Evolutionary conservation across 495 filamentous ascomycete species (phyloP).

Genomic region (Aspergillus sclerotioniger): DNA sequence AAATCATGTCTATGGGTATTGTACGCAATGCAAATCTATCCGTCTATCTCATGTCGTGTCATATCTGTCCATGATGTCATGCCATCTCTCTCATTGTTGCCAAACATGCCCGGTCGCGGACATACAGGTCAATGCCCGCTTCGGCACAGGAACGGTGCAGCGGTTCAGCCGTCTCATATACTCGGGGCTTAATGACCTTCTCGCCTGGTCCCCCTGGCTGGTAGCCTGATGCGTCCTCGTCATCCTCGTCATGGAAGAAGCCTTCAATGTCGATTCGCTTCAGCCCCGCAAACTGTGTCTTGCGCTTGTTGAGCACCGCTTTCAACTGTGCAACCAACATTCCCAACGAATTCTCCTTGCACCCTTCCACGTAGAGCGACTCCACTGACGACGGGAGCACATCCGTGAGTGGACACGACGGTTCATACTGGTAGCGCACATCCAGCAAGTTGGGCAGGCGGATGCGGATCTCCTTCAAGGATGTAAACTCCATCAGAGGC

Average conservation of each 20-base stretch:
- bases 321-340: constrained; percentile 32
- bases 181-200: constrained; percentile 25
- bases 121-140: constrained; percentile 25
- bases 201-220: background rate
- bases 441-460: constrained; percentile 37
- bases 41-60: background rate
- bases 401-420: constrained; percentile 22
- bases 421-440: constrained; percentile 27
- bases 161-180: constrained; percentile 28
- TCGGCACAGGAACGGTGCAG: constrained; percentile 24
- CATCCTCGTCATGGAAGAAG: constrained; percentile 30
- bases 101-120: constrained; percentile 30
- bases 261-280: constrained; percentile 32
- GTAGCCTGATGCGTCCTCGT: constrained; percentile 19
- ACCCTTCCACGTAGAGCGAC: constrained; percentile 32
- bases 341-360: constrained; percentile 26
- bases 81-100: constrained; percentile 11
- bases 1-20: background rate
- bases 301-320: constrained; percentile 24
- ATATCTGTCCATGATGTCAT: constrained; percentile 4
- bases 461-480: constrained; percentile 34
- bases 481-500: constrained; percentile 29
- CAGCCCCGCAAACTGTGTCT: constrained; percentile 18
- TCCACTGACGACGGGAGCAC: constrained; percentile 32
- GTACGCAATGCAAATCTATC: background rate